Base-by-base conservation (phyloP, 2,329 filamentous ascomycete species). In the Fusarium kyushuense region DNA sequence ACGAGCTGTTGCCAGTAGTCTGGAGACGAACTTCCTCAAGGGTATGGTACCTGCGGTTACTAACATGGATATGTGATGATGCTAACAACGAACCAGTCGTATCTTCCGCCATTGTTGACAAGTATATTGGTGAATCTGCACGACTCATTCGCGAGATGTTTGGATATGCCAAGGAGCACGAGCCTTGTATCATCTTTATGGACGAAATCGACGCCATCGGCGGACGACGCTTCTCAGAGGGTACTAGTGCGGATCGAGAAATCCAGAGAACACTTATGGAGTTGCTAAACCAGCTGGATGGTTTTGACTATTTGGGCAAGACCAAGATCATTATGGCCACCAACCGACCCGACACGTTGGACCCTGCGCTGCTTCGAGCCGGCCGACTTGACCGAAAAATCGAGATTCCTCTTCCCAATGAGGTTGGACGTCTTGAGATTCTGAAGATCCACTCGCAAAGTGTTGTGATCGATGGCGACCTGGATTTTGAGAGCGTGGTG, bases 321-420 rank as follows among this genome's bases (percentile, higher is more conserved):
- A 99, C 96, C 56, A 99, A 99, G 86, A 99, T 99, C 79, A 99
- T 99, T 84, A 99, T 99, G 96, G 96, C 94, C 36, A 98, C 96
- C 62, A 99, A 99, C 85, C 87, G 96, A 82, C 96, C 95, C 16
- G 95, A 98, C 79, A 98, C 95, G 1, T 88, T 99, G 48, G 95
- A 99, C 77, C 95, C 95, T 33, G 95, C 95, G 2, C 84, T 99
- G 74, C 86, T 99, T 57, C 90, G 95, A 83, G 95, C 95, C 42
- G 95, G 95, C 74, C 92, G 96, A 79, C 85, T 99, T 74, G 96
- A 99, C 81, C 88, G 96, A 72, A 99, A 99, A 87, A 96, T 99
- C 74, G 96, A 99, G 81, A 98, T 99, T 75, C 92, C 95, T 13
- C 84, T 99, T 58, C 96, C 96, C 38, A 99, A 99, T 77, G 96